Percentiles rank a stretch among this genome's conserved stretches.
These are phyloP conservation scores for Thermochaetoides thermophila DNA, from an alignment of 495 filamentous ascomycete species.

Conservation along the genomic window DNA sequence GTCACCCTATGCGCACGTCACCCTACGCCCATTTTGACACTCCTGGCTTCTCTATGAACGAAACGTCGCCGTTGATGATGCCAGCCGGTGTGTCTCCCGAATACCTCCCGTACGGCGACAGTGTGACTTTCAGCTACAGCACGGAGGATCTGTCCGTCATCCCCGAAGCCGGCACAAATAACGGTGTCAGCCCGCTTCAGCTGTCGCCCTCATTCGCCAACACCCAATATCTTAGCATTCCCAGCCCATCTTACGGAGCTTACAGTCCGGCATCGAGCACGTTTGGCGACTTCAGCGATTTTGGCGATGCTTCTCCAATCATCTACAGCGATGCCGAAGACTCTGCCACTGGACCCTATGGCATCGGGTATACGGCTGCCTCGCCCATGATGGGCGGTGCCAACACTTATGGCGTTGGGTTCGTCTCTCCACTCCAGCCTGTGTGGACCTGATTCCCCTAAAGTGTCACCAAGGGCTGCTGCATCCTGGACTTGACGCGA, in stretches of 20 bases:
- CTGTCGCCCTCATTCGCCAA: constrained; percentile 33
- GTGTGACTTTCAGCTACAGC: constrained; percentile 41
- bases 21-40: constrained; percentile 38
- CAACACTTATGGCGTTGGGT: constrained; percentile 38
- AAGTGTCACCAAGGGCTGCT: constrained; percentile 22
- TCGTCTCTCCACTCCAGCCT: constrained; percentile 39
- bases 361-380: constrained; percentile 23
- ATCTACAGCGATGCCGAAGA: constrained; percentile 42
- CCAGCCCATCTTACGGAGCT: constrained; percentile 36
- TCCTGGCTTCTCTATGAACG: constrained; percentile 31
- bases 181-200: constrained; percentile 32
- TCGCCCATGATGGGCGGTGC: constrained; percentile 24
- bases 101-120: constrained; percentile 34
- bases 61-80: constrained; percentile 18
- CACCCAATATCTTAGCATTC: constrained; percentile 40
- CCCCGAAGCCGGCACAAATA: constrained; percentile 23
- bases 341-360: constrained; percentile 24
- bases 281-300: constrained; percentile 38
- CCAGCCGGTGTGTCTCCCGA: constrained; percentile 21
- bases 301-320: constrained; percentile 33
- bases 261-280: constrained; percentile 42
- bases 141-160: constrained; percentile 36
- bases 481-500: constrained; percentile 18
- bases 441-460: constrained; percentile 34
- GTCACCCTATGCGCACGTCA: constrained; percentile 34